Base-by-base conservation (phyloP, 495 filamentous ascomycete species). In the Hypoxylon fragiforme region DNA sequence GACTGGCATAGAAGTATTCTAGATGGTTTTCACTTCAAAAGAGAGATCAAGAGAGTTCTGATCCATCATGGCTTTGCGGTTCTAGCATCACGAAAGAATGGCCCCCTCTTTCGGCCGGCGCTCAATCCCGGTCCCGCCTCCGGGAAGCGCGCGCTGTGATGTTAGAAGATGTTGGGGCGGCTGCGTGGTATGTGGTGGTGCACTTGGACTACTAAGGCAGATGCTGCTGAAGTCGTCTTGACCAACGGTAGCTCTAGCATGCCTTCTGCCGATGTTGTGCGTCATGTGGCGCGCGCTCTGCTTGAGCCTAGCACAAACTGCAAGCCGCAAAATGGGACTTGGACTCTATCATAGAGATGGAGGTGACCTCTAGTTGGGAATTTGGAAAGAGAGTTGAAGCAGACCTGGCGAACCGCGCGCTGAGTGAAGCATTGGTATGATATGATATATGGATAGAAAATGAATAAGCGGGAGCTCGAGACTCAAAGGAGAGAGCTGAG, bases 1-100 rank as follows among this genome's bases (percentile, higher is more conserved):
- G 58, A 62, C 58, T 62, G 58, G 58, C 52, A 62, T 62, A 44
- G 58, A 62, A 62, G 22, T 34, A 43, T 56, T 57, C 58, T 53
- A 57, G 58, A 62, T 19, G 44, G 39, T 26, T 40, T 40, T 49
- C 48, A 49, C 31, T 22, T 47, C 31, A 15, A 53, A 28, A 36
- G 46, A 52, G 38, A 40, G n/a, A n/a, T n/a, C n/a, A 57, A 20
- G 5, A 36, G 16, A 42, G 15, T 52, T 44, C 50, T 44, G 13
- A 15, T 44, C 37, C 26, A n/a, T 37, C 19, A 32, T 32, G 32
- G 30, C 26, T 47, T 56, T 38, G 13, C n/a, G 15, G 18, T 44
- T 13, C 45, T 31, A 42, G 31, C 22, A 7, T 37, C 24, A 28
- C 41, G 32, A 7, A 31, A 2, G 32, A 50, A 18, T 18, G n/a